Evolutionary conservation across 2,329 filamentous ascomycete species (phyloP).

Genomic region (Hymenoscyphus occultus): DNA sequence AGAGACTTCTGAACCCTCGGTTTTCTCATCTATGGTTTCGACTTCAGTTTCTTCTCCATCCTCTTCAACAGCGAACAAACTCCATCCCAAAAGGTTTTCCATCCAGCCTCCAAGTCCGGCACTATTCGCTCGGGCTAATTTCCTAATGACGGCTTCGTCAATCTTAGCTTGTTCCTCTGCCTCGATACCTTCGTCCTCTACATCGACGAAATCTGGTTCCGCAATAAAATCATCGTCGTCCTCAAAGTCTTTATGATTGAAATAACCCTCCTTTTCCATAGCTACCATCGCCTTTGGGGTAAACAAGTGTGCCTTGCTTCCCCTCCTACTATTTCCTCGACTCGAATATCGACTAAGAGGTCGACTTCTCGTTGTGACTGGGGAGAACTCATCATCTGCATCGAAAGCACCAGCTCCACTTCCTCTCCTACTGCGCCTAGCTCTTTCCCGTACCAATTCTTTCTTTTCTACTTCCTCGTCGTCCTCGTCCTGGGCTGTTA

Average conservation of each 20-base stretch:
- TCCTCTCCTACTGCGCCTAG: slow-evolving; percentile 32
- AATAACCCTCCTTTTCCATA: slow-evolving; percentile 45
- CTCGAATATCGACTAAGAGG: slow-evolving; percentile 47
- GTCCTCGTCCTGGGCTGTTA: slow-evolving; percentile 49
- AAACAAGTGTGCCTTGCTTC: slow-evolving; percentile 32
- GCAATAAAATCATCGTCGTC: slow-evolving; percentile 41
- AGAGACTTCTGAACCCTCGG: slow-evolving; percentile 34
- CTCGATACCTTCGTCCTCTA: slow-evolving; percentile 53
- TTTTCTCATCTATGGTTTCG: slow-evolving; percentile 40
- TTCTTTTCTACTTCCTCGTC: slow-evolving; percentile 52
- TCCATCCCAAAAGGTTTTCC: slow-evolving; percentile 56
- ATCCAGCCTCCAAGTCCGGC: slow-evolving; percentile 57
- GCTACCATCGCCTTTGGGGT: slow-evolving; percentile 47
- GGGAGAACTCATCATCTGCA: slow-evolving; percentile 40
- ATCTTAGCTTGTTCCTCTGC: slow-evolving; percentile 49
- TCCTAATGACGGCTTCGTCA: slow-evolving; percentile 58
- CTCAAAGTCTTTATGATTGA: slow-evolving; percentile 33
- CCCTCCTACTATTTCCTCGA: slow-evolving; percentile 38
- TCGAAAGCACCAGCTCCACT: slow-evolving; percentile 31
- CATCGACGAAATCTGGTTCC: slow-evolving; percentile 63
- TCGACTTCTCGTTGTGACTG: slow-evolving; percentile 41
- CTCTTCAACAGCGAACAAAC: slow-evolving; percentile 60
- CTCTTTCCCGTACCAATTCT: slow-evolving; percentile 50
- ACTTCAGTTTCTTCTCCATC: slow-evolving; percentile 51
- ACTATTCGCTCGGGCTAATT: slow-evolving; percentile 53